Conservation (phyloP, 805 yeast species). For the Ogataea ramenticola region DNA sequence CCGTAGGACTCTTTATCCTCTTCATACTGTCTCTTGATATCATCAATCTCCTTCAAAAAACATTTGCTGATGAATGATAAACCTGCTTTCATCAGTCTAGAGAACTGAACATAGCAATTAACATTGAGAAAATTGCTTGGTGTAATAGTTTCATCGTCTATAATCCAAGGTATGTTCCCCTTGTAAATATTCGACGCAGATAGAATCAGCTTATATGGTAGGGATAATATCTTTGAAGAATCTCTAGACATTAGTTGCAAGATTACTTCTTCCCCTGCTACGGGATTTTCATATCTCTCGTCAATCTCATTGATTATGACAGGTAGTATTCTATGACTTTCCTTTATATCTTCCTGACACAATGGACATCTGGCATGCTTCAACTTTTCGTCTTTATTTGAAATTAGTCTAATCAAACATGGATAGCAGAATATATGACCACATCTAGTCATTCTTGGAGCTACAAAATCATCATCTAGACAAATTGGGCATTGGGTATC, state of each 20-base stretch:
- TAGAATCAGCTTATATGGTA: conserved; percentile 22
- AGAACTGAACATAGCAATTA: conserved; percentile 35
- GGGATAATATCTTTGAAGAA: conserved; percentile 22
- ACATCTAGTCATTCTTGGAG: conserved; percentile 92
- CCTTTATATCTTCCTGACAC: conserved; percentile 52
- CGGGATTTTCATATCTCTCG: conserved; percentile 52
- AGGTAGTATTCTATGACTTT: conserved; percentile 55
- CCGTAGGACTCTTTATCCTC: conserved; percentile 54
- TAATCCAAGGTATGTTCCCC: conserved; percentile 53
- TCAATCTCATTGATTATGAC: conserved; percentile 47
- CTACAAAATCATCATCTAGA: conserved; percentile 71
- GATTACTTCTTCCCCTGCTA: conserved; percentile 43
- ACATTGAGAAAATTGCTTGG: conserved; percentile 17
- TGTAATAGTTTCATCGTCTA: conserved; percentile 13
- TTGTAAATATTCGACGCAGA: conserved; percentile 16
- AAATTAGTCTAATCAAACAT: conserved; percentile 69
- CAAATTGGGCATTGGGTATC: conserved; percentile 84
- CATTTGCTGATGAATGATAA: conserved; percentile 43
- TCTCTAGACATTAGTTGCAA: conserved; percentile 59
- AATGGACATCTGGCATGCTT: conserved; percentile 73
- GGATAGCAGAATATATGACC: conserved; percentile 88
- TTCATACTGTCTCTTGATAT: conserved; percentile 42
- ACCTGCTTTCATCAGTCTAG: conserved; percentile 67
- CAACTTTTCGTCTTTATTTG: conserved; percentile 35
- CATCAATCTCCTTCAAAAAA: conserved; percentile 51